Conservation (phyloP, 805 yeast species). For the Scheffersomyces stipitis region DNA sequence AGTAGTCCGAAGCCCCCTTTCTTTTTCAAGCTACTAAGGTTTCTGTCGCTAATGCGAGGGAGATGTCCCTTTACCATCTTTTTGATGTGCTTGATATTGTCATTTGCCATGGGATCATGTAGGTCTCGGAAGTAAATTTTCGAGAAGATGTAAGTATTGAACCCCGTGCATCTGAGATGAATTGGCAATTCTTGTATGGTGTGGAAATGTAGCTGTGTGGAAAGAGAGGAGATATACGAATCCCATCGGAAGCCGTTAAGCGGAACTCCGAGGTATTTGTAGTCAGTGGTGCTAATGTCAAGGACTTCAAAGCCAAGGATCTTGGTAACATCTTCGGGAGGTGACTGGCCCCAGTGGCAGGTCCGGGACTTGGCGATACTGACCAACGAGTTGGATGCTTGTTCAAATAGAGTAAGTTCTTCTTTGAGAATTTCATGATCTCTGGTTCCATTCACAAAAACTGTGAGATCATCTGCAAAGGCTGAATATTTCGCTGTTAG, state of each 20-base stretch:
- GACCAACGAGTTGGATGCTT: too few relatives aligned
- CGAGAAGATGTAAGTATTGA: not conserved
- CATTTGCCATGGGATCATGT: not conserved
- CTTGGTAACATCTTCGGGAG: too few relatives aligned
- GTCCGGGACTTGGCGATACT: too few relatives aligned
- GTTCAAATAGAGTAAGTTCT: too few relatives aligned
- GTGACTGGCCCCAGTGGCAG: too few relatives aligned
- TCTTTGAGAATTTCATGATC: too few relatives aligned
- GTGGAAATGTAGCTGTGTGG: not conserved
- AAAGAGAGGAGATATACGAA: not conserved
- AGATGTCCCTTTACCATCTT: not conserved
- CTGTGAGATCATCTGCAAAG: too few relatives aligned
- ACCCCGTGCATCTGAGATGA: not conserved
- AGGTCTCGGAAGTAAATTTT: not conserved
- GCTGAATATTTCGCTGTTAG: too few relatives aligned
- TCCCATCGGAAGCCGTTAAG: not conserved
- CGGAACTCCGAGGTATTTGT: not conserved
- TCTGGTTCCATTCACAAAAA: too few relatives aligned
- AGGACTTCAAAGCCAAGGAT: not conserved
- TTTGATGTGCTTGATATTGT: not conserved
- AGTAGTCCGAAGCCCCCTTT: not conserved
- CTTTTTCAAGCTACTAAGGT: not conserved
- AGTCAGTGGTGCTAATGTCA: not conserved
- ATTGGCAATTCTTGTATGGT: not conserved
- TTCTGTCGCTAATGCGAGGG: not conserved